Evolutionary conservation across 345 rosid species (phyloP).

Genomic region (Arabidopsis suecica): DNA sequence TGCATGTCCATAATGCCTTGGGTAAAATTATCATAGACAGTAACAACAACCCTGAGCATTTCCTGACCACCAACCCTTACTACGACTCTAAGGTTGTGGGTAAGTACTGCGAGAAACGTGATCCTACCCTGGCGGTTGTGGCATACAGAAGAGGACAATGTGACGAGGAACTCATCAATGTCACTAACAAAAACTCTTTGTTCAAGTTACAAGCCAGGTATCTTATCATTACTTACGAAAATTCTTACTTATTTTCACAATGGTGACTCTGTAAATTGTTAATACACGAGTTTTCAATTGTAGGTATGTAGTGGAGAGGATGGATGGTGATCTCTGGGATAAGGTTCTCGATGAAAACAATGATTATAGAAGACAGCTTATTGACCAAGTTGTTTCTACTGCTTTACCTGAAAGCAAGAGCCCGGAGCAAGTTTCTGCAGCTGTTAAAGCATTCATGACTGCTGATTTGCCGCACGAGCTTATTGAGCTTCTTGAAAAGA

Average conservation of each 20-base stretch:
- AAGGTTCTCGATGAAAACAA: conserved; percentile 90
- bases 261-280: conserved; percentile 35
- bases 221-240: conserved; percentile 31
- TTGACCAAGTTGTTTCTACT: conserved; percentile 98
- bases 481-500: conserved; percentile 92
- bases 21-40: conserved; percentile 99
- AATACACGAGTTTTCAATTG: conserved; percentile 37
- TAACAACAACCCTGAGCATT: conserved; percentile 98
- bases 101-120: conserved; percentile 99
- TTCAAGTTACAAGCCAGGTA: conserved; percentile 99
- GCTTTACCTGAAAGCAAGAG: conserved; percentile 95
- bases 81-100: conserved; percentile 98
- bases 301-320: conserved; percentile 99
- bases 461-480: conserved; percentile 84
- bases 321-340: conserved; percentile 99
- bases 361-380: conserved; percentile 85
- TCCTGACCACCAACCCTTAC: conserved; percentile 97
- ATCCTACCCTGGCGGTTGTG: conserved; percentile 97
- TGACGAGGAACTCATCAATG: conserved; percentile 95
- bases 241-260: conserved; percentile 11
- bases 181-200: conserved; percentile 94
- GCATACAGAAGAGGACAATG: conserved; percentile 98
- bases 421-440: conserved; percentile 85
- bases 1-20: conserved; percentile 97
- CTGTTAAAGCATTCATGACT: conserved; percentile 86